Percentiles rank a stretch among this genome's conserved stretches.
Conservation (phyloP, 805 yeast genomes). For the Suhomyces prunicola region DNA sequence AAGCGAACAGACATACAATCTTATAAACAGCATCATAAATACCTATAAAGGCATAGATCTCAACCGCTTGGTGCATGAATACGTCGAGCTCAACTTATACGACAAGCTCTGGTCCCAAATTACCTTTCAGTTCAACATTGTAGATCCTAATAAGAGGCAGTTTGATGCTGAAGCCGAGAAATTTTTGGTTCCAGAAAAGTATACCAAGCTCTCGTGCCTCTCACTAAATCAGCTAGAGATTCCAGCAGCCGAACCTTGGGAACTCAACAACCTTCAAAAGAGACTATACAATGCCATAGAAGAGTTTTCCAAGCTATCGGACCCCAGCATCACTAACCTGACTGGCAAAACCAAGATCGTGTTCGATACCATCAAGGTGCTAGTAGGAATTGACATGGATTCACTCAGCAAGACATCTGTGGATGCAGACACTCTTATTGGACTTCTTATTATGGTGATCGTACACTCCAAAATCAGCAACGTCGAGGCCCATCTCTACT, state of each 20-base stretch:
- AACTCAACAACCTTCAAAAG: conserved; percentile 29
- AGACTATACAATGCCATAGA: conserved; percentile 50
- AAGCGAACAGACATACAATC: conserved; percentile 31
- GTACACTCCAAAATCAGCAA: conserved; percentile 57
- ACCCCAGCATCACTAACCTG: conserved; percentile 38
- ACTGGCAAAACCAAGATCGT: conserved; percentile 48
- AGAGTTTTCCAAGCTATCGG: conserved; percentile 48
- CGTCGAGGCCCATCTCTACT: conserved; percentile 61
- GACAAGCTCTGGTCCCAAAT: conserved; percentile 61
- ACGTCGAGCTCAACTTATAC: conserved; percentile 67
- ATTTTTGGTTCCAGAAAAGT: conserved; percentile 27
- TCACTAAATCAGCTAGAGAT: conserved; percentile 53
- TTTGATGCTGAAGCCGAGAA: conserved; percentile 25
- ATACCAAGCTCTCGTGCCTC: conserved; percentile 34
- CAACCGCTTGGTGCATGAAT: conserved; percentile 57
- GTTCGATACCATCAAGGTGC: conserved; percentile 46
- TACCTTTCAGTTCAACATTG: conserved; percentile 29
- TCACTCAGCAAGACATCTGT: conserved; percentile 25
- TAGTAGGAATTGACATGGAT: conserved; percentile 32
- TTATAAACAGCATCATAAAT: conserved; percentile 27
- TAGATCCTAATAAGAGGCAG: conserved; percentile 18
- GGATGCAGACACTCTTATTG: conserved; percentile 80
- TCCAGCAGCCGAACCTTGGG: conserved; percentile 40
- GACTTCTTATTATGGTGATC: conserved; percentile 68
- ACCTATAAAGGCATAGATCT: conserved; percentile 44